Base-by-base conservation (phyloP, 164 flowering plant species). In the Litsea cubeba region DNA sequence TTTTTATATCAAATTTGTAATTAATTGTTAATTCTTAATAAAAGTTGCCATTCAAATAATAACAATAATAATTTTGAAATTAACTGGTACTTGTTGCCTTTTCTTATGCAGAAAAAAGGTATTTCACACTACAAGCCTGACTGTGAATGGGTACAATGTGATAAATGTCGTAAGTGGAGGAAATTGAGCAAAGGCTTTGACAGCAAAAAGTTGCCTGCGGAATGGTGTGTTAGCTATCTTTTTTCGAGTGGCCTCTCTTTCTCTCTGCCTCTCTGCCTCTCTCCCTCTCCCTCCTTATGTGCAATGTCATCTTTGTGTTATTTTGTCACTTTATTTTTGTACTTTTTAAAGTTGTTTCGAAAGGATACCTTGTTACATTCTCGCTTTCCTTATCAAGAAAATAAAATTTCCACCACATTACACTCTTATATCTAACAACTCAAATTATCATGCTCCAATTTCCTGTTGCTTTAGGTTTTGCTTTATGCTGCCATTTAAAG, bases 131-230 rank as follows among this genome's bases (percentile, higher is more conserved):
- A 75, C 73, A 81, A 81, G 72, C 91, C 88, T 68, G 91, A 88
- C 73, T 68, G 81, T 23, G 86, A 87, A 20, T 87, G 90, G 90
- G 90, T 87, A 62, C 91, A 88, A 73, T 88, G 92, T 73, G 84
- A 85, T 72, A 87, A 85, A 78, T 87, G 92, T 81, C 81, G 88
- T 62, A 88, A 88, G 70, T 88, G 90, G 92, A 84, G 91, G 75
- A 75, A 71, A 69, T 68, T 88, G 74, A 69, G 63, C 62, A 15
- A 79, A 65, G 84, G 75, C n/a, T 87, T 81, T 79, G 77, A 82
- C 74, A 77, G 65, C 78, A 68, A 18, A 25, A 77, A 25, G 24
- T 75, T 87, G 69, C 88, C 90, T 62, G 28, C 12, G 28, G 80
- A 83, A 64, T 88, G 91, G 91, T 88, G 72, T 12, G 14, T 64